Conservation (phyloP, 805 yeast species). For the Zygoascus flipseniorum region DNA sequence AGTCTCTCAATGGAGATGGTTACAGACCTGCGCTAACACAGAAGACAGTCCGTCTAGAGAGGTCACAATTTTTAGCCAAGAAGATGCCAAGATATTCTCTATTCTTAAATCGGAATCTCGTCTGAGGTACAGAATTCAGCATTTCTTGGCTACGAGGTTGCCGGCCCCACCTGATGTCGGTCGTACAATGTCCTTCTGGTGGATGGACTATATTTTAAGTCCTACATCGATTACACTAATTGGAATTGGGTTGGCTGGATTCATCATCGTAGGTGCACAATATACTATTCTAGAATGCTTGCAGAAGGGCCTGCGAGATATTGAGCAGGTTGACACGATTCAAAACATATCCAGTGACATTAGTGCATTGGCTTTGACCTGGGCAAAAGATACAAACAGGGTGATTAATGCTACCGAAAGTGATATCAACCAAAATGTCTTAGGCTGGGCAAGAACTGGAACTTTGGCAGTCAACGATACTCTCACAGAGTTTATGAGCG, state of each 20-base stretch:
- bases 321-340: slow-evolving; percentile 11
- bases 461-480: slow-evolving; percentile 55
- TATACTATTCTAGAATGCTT: slow-evolving; percentile 35
- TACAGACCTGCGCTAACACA: slow-evolving; percentile 29
- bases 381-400: slow-evolving; percentile 51
- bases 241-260: slow-evolving; percentile 48
- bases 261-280: slow-evolving; percentile 48
- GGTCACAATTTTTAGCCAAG: neutral
- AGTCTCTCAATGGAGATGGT: slow-evolving; percentile 39
- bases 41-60: neutral
- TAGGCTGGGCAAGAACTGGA: slow-evolving; percentile 56
- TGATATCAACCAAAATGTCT: slow-evolving; percentile 51
- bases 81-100: too few relatives aligned
- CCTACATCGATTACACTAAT: slow-evolving; percentile 43
- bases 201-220: slow-evolving; percentile 43
- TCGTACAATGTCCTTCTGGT: slow-evolving; percentile 33
- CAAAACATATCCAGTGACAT: slow-evolving; percentile 11
- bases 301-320: slow-evolving; percentile 13
- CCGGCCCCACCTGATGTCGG: neutral
- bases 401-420: slow-evolving; percentile 43
- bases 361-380: slow-evolving; percentile 21
- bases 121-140: slow-evolving; percentile 8
- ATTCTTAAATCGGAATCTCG: slow-evolving; percentile 15
- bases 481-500: slow-evolving; percentile 44
- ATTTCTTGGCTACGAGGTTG: slow-evolving; percentile 11